phyloP scores from a whole-genome alignment of 2,329 filamentous ascomycete species.

The Curvularia hawaiiensis region DNA sequence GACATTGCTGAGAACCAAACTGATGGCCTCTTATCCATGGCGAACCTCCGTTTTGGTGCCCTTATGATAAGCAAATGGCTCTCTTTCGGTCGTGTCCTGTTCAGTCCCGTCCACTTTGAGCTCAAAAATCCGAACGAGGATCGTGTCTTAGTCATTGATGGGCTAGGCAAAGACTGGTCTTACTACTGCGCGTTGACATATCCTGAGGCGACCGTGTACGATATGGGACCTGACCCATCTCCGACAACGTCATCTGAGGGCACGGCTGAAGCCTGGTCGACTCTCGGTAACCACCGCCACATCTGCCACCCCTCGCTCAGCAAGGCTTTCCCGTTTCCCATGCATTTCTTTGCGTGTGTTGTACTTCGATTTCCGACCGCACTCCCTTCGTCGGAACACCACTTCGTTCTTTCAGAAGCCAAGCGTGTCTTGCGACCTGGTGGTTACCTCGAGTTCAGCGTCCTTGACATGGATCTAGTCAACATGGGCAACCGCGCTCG shows the following conservation, averaged over 20 bases:
- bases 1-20: constrained; percentile 47
- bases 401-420: constrained; percentile 74
- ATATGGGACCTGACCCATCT: constrained; percentile 57
- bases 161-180: constrained; percentile 88
- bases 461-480: constrained; percentile 79
- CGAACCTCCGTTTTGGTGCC: constrained; percentile 78
- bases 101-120: constrained; percentile 78
- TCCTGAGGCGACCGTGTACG: constrained; percentile 75
- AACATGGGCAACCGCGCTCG: constrained; percentile 79
- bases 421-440: constrained; percentile 78
- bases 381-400: constrained; percentile 70
- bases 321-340: constrained; percentile 74
- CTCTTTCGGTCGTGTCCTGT: constrained; percentile 81
- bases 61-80: constrained; percentile 90
- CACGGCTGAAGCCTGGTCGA: constrained; percentile 42
- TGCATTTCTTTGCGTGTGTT: constrained; percentile 75
- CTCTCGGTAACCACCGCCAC: constrained; percentile 71
- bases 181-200: constrained; percentile 85
- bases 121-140: constrained; percentile 63
- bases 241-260: constrained; percentile 22
- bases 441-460: constrained; percentile 78
- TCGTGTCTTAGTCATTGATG: constrained; percentile 78
- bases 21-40: constrained; percentile 58
- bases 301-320: constrained; percentile 68
- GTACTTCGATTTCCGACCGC: constrained; percentile 78